Percentiles rank a stretch among this genome's conserved stretches.
These are phyloP conservation scores for Puccinia novopanici DNA, from an alignment of 1,284 basidiomycete species.

Conservation along the genomic window DNA sequence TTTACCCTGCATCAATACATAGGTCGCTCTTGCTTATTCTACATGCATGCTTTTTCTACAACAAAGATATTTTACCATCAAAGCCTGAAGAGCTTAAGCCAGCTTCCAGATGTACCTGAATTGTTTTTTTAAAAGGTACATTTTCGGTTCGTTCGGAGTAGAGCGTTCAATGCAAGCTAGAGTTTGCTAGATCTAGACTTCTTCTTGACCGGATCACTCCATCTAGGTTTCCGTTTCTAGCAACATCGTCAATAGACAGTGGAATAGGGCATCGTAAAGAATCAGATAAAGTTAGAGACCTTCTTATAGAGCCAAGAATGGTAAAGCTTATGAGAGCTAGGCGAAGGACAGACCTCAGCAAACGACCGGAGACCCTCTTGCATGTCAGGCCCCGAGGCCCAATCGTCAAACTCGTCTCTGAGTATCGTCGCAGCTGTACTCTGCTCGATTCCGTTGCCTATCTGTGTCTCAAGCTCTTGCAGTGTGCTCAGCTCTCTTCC, in stretches of 20 bases:
- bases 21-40: no score
- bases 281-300: neutral
- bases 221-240: slow-evolving; percentile 12
- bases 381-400: slow-evolving; percentile 73
- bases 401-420: slow-evolving; percentile 64
- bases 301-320: neutral
- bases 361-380: slow-evolving; percentile 66
- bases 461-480: slow-evolving; percentile 64
- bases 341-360: slow-evolving; percentile 60
- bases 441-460: slow-evolving; percentile 63
- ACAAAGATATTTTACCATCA: no score
- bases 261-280: neutral
- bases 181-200: neutral
- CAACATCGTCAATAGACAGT: no score
- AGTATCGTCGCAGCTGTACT: slow-evolving; percentile 64
- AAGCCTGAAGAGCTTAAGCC: no score
- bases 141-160: neutral
- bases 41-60: no score
- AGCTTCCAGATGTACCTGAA: no score
- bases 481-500: slow-evolving; percentile 60
- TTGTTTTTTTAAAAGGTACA: no score
- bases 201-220: slow-evolving; percentile 21
- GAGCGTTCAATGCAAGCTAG: neutral
- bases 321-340: neutral
- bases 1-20: no score